phyloP scores from a whole-genome alignment of 139 green algal species.

The Chlorella vulgaris region DNA sequence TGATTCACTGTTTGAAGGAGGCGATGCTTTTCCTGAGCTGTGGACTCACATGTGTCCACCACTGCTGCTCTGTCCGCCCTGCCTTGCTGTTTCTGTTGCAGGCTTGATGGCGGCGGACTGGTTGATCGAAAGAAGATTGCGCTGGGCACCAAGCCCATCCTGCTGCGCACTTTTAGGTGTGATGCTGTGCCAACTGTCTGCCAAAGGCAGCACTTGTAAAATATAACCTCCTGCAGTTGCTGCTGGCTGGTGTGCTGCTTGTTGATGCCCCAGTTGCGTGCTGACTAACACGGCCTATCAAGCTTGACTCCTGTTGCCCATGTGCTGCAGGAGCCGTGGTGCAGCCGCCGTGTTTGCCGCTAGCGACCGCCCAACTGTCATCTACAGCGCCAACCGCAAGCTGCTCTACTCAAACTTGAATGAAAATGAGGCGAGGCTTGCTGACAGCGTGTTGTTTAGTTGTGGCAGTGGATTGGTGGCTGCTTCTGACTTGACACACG shows the following conservation, averaged over 20 bases:
- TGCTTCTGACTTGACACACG: no score
- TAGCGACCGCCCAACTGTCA: conserved; percentile 93
- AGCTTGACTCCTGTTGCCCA: neutral
- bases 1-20: no score
- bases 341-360: conserved; percentile 89
- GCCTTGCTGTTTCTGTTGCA: neutral
- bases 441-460: neutral
- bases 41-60: no score
- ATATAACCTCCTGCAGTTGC: no score
- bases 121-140: conserved; percentile 81
- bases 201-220: no score
- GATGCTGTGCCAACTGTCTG: no score
- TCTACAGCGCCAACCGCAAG: conserved; percentile 91
- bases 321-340: conserved; percentile 35
- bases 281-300: no score
- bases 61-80: no score
- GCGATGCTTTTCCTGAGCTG: no score
- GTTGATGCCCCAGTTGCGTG: no score
- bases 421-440: conserved; percentile 76
- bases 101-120: conserved; percentile 43
- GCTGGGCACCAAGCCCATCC: conserved; percentile 93
- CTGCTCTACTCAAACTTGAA: conserved; percentile 98
- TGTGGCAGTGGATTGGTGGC: neutral
- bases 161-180: conserved; percentile 75
- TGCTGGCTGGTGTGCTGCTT: neutral